Evolutionary conservation across 805 yeast species (phyloP), one percentile per base, ranked within the genome.

Genomic region (Clavispora carvajalis): DNA sequence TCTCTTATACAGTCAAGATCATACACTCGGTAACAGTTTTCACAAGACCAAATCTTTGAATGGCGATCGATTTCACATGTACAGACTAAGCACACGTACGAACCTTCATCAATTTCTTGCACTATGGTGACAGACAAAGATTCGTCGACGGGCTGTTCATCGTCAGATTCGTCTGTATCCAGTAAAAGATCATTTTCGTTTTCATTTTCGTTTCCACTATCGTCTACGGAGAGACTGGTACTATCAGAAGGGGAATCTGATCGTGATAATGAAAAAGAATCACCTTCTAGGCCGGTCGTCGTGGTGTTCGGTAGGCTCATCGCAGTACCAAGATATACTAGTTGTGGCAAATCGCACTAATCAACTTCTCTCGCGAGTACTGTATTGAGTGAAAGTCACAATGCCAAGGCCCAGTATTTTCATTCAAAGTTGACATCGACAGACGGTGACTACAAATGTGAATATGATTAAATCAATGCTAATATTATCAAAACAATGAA

Each of bases 51-150:
- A 39, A 89, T 70, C 34, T 71, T 64, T 17, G 89, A 79, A 10
- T 68, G 62, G 4, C 76, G 69, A 38, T 80, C 86, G 44, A 91
- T 73, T 47, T 87, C 91, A 26, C 85, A 81, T 0, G 95, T 85
- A 62, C 99, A 91, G 10, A 91, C 87, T 58, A 91, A 69, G 62
- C 99, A 91, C 1, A 78, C 73, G 55, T 91, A 90, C 1, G 74
- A 71, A n/a, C 86, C 90, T 10, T 76, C 73, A 33, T 69, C 71
- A 35, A 85, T 76, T 50, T 85, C 93, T 22, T 63, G 64, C 33
- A 71, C 53, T 33, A 82, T 78, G n/a, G 71, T 59, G 19, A 66
- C 50, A 9, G 71, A 53, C 15, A 67, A 53, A 7, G 67, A 53
- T 24, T 64, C 64, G 35, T 58, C 57, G 12, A 53, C 48, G 17